Evolutionary conservation across 2,329 filamentous ascomycete genomes (phyloP), one percentile per base, ranked within the genome.

Genomic region (Colletotrichum liaoningense): DNA sequence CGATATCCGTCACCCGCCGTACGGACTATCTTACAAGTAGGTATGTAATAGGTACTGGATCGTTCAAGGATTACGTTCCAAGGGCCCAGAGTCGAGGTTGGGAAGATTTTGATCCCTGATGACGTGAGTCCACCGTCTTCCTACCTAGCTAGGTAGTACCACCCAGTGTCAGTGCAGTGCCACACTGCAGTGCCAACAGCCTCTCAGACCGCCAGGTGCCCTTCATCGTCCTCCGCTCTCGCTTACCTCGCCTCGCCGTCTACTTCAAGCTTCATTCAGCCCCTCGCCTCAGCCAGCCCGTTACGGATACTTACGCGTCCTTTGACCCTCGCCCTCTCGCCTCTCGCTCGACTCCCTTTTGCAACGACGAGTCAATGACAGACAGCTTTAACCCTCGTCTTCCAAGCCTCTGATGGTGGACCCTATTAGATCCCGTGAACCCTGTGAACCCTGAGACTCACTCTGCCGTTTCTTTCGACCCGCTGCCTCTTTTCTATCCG

Each of bases 81-180:
- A 63, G 46, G 62, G n/a, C 49, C 62, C 42, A 54, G 28, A 33
- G 42, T 42, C 12, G 42, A 46, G 26, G 19, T 30, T 24, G 30
- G 46, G 30, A 5, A 16, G 5, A 33, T 19, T 6, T 54, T 3
- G n/a, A 67, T 57, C 57, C 64, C 69, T 30, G 63, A 65, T 73
- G 70, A 73, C 60, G 66, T 73, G 60, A 59, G 58, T 52, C 60
- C 60, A 33, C 46, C 28, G 7, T 52, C 28, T 16, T 22, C 33
- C 9, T 42, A 28, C 26, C 26, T 30, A 30, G 30, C 30, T 30
- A 30, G 7, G 7, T 8, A 30, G 8, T 30, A 30, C 30, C 26
- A 26, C 42, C 59, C 59, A 49, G 42, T 38, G n/a, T 14, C 16
- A 46, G 38, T 42, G n/a, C 16, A 46, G 38, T 42, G n/a, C 24